Percentiles rank a stretch among this genome's conserved stretches.
phyloP scores from a whole-genome alignment of 768 basidiomycete species.

The Rhizopogon vesiculosus region DNA sequence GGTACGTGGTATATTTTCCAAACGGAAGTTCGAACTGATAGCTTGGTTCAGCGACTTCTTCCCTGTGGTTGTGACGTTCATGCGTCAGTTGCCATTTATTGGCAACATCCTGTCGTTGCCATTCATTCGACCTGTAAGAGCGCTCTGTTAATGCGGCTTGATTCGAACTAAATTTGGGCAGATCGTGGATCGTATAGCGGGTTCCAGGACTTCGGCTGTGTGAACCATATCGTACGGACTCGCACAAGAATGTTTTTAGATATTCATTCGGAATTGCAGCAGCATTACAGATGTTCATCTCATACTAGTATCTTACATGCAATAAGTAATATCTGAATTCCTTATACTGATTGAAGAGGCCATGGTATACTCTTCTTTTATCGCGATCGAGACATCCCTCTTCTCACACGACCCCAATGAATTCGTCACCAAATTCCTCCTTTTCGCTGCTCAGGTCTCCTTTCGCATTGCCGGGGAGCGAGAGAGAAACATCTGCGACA shows the following conservation, averaged over 20 bases:
- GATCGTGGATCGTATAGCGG: constrained; percentile 77
- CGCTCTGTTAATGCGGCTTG: neutral
- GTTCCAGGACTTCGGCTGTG: constrained; percentile 73
- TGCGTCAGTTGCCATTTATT: constrained; percentile 89
- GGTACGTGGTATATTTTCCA: constrained; percentile 42
- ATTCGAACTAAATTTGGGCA: constrained; percentile 21
- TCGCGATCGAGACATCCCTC: neutral
- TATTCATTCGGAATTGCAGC: neutral
- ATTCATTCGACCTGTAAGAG: constrained; percentile 74
- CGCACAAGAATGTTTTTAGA: neutral
- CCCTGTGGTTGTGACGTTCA: constrained; percentile 96
- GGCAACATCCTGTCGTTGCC: constrained; percentile 85
- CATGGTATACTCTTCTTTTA: neutral
- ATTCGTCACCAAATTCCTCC: neutral
- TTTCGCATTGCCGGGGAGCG: neutral
- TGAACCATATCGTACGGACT: constrained; percentile 22
- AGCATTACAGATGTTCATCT: neutral
- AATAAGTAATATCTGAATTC: neutral
- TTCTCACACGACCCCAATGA: neutral
- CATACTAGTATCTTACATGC: neutral
- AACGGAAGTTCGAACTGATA: constrained; percentile 3
- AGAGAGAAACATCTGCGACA: neutral
- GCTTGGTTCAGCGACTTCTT: constrained; percentile 81
- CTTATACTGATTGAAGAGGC: neutral
- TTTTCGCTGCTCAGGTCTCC: neutral